Conservation (phyloP, 2,329 filamentous ascomycete species). For the Alternaria sp. region DNA sequence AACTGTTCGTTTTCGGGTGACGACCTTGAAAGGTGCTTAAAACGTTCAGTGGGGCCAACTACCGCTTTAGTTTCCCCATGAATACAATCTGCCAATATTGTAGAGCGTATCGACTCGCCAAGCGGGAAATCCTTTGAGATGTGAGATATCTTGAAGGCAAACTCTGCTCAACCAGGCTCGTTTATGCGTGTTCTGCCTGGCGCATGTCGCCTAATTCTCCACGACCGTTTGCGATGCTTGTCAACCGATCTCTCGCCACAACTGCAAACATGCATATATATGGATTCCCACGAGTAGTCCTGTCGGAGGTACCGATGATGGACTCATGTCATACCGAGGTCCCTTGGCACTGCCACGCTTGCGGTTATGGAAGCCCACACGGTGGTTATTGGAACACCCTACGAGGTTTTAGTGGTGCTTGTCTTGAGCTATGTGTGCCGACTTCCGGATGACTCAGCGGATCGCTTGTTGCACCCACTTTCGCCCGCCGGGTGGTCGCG, state of each 20-base stretch:
- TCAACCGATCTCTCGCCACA: neutral
- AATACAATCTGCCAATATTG: neutral
- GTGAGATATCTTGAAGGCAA: neutral
- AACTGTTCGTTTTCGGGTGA: neutral
- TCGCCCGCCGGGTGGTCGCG: neutral
- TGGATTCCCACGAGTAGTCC: neutral
- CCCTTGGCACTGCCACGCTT: slow-evolving; percentile 11
- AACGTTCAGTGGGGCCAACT: slow-evolving; percentile 4
- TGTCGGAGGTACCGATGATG: slow-evolving; percentile 4
- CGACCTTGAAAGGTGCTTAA: neutral
- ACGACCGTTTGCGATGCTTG: neutral
- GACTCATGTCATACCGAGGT: slow-evolving; percentile 14
- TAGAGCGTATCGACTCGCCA: slow-evolving; percentile 4
- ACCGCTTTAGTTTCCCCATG: slow-evolving; percentile 14
- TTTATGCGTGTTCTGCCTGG: neutral
- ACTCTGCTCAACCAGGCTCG: slow-evolving; percentile 6
- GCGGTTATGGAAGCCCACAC: slow-evolving; percentile 2
- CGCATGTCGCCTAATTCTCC: neutral
- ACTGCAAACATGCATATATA: neutral
- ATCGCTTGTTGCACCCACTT: neutral
- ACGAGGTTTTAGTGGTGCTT: slow-evolving; percentile 3
- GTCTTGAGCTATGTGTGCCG: slow-evolving; percentile 4
- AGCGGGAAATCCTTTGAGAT: slow-evolving; percentile 2
- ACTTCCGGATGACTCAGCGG: slow-evolving; percentile 13
- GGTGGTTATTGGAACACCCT: slow-evolving; percentile 3